phyloP scores from a whole-genome alignment of 805 yeast species.

The Barnettozyma californica region DNA sequence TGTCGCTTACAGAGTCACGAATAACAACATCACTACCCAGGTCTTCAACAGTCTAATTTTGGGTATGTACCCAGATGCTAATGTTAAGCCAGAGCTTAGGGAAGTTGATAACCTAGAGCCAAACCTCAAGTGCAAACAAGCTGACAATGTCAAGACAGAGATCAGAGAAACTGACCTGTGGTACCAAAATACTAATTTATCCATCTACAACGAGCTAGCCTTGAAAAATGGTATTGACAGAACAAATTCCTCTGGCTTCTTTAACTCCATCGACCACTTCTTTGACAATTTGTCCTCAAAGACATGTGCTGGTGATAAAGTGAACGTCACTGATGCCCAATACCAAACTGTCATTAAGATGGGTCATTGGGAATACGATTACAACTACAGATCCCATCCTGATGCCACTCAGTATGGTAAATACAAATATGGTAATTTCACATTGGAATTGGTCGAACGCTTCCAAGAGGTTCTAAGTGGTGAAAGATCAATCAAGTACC shows the following conservation, averaged over 20 bases:
- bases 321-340: slow-evolving; percentile 26
- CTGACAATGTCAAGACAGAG: slow-evolving; percentile 22
- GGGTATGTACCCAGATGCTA: slow-evolving; percentile 34
- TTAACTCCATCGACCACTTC: slow-evolving; percentile 36
- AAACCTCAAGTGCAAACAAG: slow-evolving; percentile 29
- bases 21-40: slow-evolving; percentile 35
- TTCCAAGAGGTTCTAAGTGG: slow-evolving; percentile 28
- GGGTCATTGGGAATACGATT: slow-evolving; percentile 42
- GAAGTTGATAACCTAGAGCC: slow-evolving; percentile 34
- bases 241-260: slow-evolving; percentile 19
- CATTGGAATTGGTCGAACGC: slow-evolving; percentile 31
- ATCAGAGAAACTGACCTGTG: slow-evolving; percentile 30
- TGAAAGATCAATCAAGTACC: slow-evolving; percentile 26
- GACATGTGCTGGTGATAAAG: slow-evolving; percentile 33
- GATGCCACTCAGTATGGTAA: slow-evolving; percentile 32
- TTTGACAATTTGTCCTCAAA: slow-evolving; percentile 37
- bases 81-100: slow-evolving; percentile 29
- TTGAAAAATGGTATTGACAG: slow-evolving; percentile 19
- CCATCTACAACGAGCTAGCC: slow-evolving; percentile 25
- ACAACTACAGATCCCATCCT: slow-evolving; percentile 29
- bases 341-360: slow-evolving; percentile 36
- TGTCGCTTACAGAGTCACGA: slow-evolving; percentile 32
- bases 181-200: slow-evolving; percentile 31
- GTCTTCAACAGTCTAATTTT: slow-evolving; percentile 33
- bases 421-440: slow-evolving; percentile 32